Conservation (phyloP, 2,329 filamentous ascomycete genomes). For the Rhynchosporium graminicola region DNA sequence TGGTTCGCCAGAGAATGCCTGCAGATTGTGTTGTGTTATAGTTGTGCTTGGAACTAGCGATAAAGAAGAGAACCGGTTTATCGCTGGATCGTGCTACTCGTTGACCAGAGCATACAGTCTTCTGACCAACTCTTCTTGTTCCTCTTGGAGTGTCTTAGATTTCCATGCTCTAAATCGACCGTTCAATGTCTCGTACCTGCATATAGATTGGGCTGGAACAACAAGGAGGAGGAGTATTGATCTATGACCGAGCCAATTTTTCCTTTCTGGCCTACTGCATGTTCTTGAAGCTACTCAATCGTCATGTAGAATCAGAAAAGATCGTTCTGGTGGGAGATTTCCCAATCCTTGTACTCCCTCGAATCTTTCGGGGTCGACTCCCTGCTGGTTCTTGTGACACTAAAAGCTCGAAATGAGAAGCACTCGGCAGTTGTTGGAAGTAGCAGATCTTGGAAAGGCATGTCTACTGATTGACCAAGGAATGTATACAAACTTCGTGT, state of each 20-base stretch:
- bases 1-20: background rate
- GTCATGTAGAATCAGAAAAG: conserved; percentile 37
- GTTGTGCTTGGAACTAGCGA: conserved; percentile 15
- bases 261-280: conserved; percentile 33
- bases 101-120: conserved; percentile 31
- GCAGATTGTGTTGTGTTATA: background rate
- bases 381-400: conserved; percentile 32
- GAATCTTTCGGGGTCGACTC: conserved; percentile 29
- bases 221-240: background rate
- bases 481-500: background rate
- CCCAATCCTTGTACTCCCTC: conserved; percentile 32
- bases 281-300: conserved; percentile 33
- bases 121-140: conserved; percentile 30
- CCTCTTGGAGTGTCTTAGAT: conserved; percentile 29
- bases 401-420: conserved; percentile 31
- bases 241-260: conserved; percentile 34
- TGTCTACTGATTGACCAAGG: background rate
- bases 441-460: conserved; percentile 18
- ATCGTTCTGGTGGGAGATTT: conserved; percentile 30
- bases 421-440: conserved; percentile 34
- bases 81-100: background rate
- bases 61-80: background rate
- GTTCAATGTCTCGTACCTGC: conserved; percentile 35
- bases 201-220: background rate
- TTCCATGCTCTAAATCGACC: conserved; percentile 35